A percentile compares a stretch with the other conserved stretches of the same genome.
Evolutionary conservation across 163 green algal genomes (phyloP).

Genomic region (Scenedesmus sp.): DNA sequence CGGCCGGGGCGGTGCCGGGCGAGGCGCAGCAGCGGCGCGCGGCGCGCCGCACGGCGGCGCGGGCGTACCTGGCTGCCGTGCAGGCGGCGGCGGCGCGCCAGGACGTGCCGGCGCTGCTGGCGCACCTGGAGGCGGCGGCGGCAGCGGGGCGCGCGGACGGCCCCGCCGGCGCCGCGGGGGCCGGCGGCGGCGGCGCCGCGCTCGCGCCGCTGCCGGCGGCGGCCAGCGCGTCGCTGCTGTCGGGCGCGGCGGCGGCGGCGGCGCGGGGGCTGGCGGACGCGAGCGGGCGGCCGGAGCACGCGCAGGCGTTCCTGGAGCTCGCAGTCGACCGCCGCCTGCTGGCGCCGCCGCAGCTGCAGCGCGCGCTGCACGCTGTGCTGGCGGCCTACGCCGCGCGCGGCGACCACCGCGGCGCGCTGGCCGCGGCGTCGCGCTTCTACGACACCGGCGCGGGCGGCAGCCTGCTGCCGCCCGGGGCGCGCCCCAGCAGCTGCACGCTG

Average conservation of each 20-base stretch:
- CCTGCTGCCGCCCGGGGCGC: slow-evolving; percentile 6
- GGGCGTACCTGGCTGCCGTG: slow-evolving; percentile 17
- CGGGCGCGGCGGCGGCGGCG: slow-evolving; percentile 15
- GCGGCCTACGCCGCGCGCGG: slow-evolving; percentile 10
- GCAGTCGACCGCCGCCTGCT: slow-evolving; percentile 21
- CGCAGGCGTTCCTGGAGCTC: slow-evolving; percentile 37
- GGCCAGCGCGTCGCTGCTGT: not conserved
- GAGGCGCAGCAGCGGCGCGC: not conserved
- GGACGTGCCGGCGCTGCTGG: slow-evolving; percentile 5
- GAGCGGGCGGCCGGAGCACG: slow-evolving; percentile 18
- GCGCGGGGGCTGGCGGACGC: slow-evolving; percentile 14
- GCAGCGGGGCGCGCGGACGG: slow-evolving; percentile 4
- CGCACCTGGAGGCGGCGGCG: slow-evolving; percentile 17
- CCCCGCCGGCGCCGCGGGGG: not conserved
- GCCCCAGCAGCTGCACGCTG: slow-evolving; percentile 31
- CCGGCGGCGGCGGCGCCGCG: not conserved
- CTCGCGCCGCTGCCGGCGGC: slow-evolving; percentile 7
- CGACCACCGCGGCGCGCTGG: slow-evolving; percentile 11
- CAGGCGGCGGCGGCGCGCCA: slow-evolving; percentile 17
- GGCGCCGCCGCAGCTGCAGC: slow-evolving; percentile 21
- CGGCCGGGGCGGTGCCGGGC: not conserved
- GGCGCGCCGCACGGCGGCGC: not conserved
- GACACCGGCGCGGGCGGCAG: slow-evolving; percentile 17
- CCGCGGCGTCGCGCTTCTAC: slow-evolving; percentile 26
- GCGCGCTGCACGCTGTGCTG: slow-evolving; percentile 31